Evolutionary conservation across 208 protist species (phyloP).

Genomic region (Lotmaria passim): DNA sequence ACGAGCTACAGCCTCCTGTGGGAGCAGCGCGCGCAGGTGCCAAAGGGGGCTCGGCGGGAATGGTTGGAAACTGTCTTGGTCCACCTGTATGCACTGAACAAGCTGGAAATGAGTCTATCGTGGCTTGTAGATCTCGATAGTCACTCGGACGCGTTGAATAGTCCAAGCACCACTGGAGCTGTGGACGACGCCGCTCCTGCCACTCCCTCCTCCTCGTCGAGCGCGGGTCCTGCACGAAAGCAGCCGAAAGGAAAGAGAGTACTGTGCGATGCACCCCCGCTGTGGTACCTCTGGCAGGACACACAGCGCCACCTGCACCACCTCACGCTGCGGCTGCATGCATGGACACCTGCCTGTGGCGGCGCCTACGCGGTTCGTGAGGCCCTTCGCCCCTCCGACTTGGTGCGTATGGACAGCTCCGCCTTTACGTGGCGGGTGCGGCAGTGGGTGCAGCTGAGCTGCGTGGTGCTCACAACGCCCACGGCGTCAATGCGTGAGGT

Average conservation of each 20-base stretch:
- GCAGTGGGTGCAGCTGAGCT: slow-evolving; percentile 18
- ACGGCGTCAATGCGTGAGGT: background rate
- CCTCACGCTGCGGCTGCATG: slow-evolving; percentile 34
- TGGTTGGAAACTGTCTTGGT: slow-evolving; percentile 62
- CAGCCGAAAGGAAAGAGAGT: slow-evolving; percentile 3
- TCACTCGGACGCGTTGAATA: too few relatives aligned
- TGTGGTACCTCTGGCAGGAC: slow-evolving; percentile 51
- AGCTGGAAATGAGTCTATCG: slow-evolving; percentile 3
- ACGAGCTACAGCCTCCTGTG: slow-evolving; percentile 32
- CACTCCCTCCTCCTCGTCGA: too few relatives aligned
- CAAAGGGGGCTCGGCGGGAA: slow-evolving; percentile 40
- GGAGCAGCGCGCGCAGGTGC: slow-evolving; percentile 22
- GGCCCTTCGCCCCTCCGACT: slow-evolving; percentile 31
- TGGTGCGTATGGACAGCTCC: slow-evolving; percentile 36
- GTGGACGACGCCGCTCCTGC: background rate
- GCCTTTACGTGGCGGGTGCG: slow-evolving; percentile 44
- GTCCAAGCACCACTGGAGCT: too few relatives aligned
- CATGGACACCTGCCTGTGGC: slow-evolving; percentile 20
- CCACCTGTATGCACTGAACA: slow-evolving; percentile 27
- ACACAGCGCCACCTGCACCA: slow-evolving; percentile 37
- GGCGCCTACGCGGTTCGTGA: slow-evolving; percentile 29
- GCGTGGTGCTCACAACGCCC: background rate
- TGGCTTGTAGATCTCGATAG: slow-evolving; percentile 33
- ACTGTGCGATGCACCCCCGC: slow-evolving; percentile 15
- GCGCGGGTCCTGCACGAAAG: slow-evolving; percentile 9